Base-by-base conservation (phyloP, 2,329 filamentous ascomycete genomes). In the Graphilbum sp. region DNA sequence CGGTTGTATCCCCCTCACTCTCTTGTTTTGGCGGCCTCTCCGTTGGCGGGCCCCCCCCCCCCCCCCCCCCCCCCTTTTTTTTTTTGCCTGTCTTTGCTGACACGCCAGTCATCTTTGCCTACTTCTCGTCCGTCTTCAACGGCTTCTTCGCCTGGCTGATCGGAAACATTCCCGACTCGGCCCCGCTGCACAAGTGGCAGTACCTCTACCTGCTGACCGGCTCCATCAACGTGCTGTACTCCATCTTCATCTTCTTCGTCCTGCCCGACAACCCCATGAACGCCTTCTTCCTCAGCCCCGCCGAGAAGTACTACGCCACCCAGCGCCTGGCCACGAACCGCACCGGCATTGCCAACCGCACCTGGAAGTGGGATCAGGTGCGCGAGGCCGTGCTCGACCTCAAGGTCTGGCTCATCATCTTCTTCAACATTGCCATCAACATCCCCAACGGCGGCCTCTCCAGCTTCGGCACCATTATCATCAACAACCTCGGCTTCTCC, bases 191-290 rank as follows among this genome's bases (percentile, higher is more conserved):
- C 15, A 27, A 25, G 3, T 81, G 75, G 75, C 72, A 70, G 48
- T 80, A 75, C 45, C 74, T 80, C 39, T 81, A 81, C 49, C 54
- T 82, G 15, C 66, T 81, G n/a, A 73, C 73, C 4, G 62, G 62
- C 8, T 60, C 68, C 1, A 58, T 78, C 17, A 78, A 72, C 41
- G 60, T 67, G 15, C 41, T 60, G 12, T 79, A 74, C 66, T 75
- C 69, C 2, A 61, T 77, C 8, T 54, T 72, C 11, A 67, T 78
- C 49, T 59, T 66, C 32, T 50, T 72, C 16, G 54, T 72, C 31
- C 60, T 77, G 2, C 72, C 72, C 2, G 70, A 75, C 47, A 67
- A 64, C 0, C 73, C 71, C 0, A 59, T 68, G 17, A 70, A 65
- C 1, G 66, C 67, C 13, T 61, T 61, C 29, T 64, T 66, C 5